Evolutionary conservation across 2,329 filamentous ascomycete genomes (phyloP).

Genomic region (Alternaria sp.): DNA sequence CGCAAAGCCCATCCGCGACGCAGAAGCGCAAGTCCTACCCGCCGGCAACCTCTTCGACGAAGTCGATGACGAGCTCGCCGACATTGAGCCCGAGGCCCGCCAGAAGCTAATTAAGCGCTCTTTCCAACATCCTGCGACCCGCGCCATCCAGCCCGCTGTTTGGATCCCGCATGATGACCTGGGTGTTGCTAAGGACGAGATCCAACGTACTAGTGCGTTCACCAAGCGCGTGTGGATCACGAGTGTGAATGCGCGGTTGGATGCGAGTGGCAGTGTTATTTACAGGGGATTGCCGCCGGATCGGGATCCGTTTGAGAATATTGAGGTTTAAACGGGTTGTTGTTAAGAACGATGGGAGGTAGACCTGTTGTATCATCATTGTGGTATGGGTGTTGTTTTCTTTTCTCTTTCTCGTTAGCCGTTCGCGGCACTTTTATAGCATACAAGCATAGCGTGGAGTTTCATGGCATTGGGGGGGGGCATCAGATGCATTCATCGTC

Average conservation of each 20-base stretch:
- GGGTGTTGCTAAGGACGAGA: conserved; percentile 90
- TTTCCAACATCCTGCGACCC: conserved; percentile 87
- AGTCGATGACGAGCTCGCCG: conserved; percentile 91
- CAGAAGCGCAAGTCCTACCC: conserved; percentile 60
- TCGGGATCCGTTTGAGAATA: conserved; percentile 56
- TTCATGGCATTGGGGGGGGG: not conserved
- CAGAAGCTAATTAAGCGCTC: conserved; percentile 84
- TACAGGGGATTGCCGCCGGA: conserved; percentile 87
- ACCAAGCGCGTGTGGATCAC: conserved; percentile 86
- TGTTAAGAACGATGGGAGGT: not conserved
- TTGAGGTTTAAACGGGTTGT: conserved; percentile 35
- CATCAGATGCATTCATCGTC: not conserved
- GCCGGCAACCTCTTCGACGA: conserved; percentile 84
- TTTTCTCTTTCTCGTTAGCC: not conserved
- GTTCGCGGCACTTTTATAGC: not conserved
- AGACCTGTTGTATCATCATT: not conserved
- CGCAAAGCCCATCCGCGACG: conserved; percentile 41
- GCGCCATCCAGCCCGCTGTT: conserved; percentile 82
- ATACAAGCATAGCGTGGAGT: conserved; percentile 1
- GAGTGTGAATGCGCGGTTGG: conserved; percentile 87
- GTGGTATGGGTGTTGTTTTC: not conserved
- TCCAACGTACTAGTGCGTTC: conserved; percentile 75
- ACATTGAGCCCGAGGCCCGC: conserved; percentile 87
- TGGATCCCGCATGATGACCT: conserved; percentile 94
- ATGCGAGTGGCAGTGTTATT: conserved; percentile 81